phyloP scores from a whole-genome alignment of 768 basidiomycete genomes.

The Cystofilobasidium ferigula region DNA sequence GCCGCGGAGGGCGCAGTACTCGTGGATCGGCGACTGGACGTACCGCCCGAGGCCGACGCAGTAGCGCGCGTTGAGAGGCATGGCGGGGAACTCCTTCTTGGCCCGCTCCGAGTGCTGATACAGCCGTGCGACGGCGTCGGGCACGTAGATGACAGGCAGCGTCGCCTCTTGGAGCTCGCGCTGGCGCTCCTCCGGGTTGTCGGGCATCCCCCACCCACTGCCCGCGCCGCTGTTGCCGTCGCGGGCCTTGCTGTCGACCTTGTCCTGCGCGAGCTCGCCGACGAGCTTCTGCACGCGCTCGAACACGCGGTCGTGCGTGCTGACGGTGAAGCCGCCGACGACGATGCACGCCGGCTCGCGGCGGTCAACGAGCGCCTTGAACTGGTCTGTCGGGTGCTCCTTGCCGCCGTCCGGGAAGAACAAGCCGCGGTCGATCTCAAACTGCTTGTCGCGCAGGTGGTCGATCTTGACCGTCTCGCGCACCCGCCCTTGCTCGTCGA shows the following conservation, averaged over 20 bases:
- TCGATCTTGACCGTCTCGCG: constrained; percentile 84
- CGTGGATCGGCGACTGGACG: constrained; percentile 83
- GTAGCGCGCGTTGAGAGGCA: constrained; percentile 72
- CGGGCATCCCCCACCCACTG: neutral
- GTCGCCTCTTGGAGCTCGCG: constrained; percentile 8
- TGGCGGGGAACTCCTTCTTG: constrained; percentile 64
- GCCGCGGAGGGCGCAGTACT: constrained; percentile 76
- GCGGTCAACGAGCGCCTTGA: constrained; percentile 67
- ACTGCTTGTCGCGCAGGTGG: constrained; percentile 60
- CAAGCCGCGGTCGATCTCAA: constrained; percentile 2
- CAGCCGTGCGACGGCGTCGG: constrained; percentile 83
- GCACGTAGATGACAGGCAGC: constrained; percentile 68
- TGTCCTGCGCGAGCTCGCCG: constrained; percentile 29
- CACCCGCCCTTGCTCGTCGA: constrained; percentile 79
- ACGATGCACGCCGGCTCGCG: constrained; percentile 79
- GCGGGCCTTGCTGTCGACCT: constrained; percentile 17
- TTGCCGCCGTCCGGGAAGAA: neutral
- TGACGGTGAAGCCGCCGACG: constrained; percentile 74
- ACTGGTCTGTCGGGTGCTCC: constrained; percentile 42
- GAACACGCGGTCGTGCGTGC: constrained; percentile 45
- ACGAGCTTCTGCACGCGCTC: constrained; percentile 30
- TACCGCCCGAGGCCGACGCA: constrained; percentile 90
- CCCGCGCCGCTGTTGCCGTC: neutral
- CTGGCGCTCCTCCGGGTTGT: constrained; percentile 13
- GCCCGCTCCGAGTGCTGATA: constrained; percentile 86